Conservation (phyloP, 2,329 filamentous ascomycete genomes). For the Venturia carpophila region DNA sequence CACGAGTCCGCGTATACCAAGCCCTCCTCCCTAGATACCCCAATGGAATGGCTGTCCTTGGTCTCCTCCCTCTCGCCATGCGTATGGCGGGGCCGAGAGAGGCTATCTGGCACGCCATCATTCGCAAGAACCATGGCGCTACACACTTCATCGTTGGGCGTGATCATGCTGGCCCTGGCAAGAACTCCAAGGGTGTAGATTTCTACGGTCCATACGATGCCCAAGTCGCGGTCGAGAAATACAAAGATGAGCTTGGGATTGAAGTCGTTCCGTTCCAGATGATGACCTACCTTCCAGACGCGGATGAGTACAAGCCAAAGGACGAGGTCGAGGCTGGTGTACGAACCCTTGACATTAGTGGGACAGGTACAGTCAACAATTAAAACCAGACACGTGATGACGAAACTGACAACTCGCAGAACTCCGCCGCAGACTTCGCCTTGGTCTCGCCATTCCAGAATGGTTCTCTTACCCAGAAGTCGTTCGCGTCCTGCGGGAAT, state of each 20-base stretch:
- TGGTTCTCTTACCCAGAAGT: constrained; percentile 99
- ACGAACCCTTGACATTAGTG: constrained; percentile 58
- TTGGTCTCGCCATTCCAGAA: constrained; percentile 89
- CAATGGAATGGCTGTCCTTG: constrained; percentile 97
- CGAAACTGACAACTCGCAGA: constrained; percentile 53
- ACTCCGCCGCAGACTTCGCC: constrained; percentile 83
- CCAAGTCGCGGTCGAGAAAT: constrained; percentile 92
- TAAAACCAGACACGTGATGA: neutral
- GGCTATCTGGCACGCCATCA: constrained; percentile 99
- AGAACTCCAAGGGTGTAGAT: constrained; percentile 94
- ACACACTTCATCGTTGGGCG: constrained; percentile 99
- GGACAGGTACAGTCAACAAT: constrained; percentile 34
- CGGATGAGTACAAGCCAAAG: constrained; percentile 89
- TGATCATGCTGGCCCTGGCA: constrained; percentile 95
- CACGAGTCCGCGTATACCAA: constrained; percentile 96
- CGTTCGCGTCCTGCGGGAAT: constrained; percentile 90
- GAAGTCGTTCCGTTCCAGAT: constrained; percentile 99
- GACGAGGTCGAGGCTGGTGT: constrained; percentile 79
- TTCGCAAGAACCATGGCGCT: constrained; percentile 98
- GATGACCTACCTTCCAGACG: constrained; percentile 98
- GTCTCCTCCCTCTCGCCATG: constrained; percentile 93
- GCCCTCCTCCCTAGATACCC: constrained; percentile 92
- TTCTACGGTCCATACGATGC: constrained; percentile 99
- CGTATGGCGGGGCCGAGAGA: constrained; percentile 97
- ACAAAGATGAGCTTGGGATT: constrained; percentile 92